Evolutionary conservation across 176 grass and related monocot species (phyloP).

Genomic region (Eragrostis curvula): DNA sequence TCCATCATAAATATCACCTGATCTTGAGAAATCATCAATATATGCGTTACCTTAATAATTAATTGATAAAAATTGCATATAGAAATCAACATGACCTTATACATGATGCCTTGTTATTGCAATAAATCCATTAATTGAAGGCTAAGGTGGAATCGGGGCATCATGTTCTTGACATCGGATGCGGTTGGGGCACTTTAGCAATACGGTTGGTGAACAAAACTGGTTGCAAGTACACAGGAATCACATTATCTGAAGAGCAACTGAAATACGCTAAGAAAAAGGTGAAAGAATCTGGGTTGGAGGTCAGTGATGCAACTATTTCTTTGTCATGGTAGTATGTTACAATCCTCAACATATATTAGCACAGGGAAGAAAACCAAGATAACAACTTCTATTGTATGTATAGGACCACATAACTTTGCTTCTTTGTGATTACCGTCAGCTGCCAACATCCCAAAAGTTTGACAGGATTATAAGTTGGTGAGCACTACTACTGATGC

Average conservation of each 20-base stretch:
- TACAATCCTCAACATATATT: not conserved
- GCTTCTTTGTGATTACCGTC: conserved; percentile 78
- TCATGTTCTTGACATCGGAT: conserved; percentile 90
- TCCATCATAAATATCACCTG: not conserved
- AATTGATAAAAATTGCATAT: not conserved
- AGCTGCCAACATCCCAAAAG: conserved; percentile 56
- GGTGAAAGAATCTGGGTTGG: conserved; percentile 74
- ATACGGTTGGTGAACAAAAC: conserved; percentile 73
- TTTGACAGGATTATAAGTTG: conserved; percentile 85
- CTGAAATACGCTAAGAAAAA: conserved; percentile 62
- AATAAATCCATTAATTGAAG: conserved; percentile 33
- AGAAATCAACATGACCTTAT: not conserved
- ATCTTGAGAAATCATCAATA: not conserved
- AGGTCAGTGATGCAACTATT: conserved; percentile 45
- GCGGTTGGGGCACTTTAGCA: conserved; percentile 81
- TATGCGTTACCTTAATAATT: not conserved
- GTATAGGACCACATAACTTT: conserved; percentile 72
- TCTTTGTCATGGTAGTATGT: not conserved
- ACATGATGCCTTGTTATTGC: conserved; percentile 18
- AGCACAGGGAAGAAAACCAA: not conserved
- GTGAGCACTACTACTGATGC: conserved; percentile 22
- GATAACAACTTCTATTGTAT: not conserved
- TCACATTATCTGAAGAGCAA: conserved; percentile 86
- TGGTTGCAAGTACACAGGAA: conserved; percentile 89
- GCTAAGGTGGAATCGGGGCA: conserved; percentile 72